phyloP scores from a whole-genome alignment of 148 eudicot genomes.

The Pouteria glomerata region DNA sequence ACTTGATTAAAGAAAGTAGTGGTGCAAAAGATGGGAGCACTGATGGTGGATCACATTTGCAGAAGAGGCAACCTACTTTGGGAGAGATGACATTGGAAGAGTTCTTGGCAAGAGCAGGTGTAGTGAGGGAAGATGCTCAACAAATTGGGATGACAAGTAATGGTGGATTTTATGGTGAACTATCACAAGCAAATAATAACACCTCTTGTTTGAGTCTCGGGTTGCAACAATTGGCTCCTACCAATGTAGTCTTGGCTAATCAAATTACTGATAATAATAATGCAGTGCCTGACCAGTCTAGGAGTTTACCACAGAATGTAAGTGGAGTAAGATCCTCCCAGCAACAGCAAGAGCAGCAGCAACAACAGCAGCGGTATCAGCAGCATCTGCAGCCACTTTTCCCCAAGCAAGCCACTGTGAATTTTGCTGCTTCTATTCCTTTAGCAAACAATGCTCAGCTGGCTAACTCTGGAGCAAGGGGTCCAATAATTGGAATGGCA shows the following conservation, averaged over 20 bases:
- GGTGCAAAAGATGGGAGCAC: constrained; percentile 20
- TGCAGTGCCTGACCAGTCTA: constrained; percentile 5
- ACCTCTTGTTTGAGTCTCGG: constrained; percentile 25
- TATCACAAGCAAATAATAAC: constrained; percentile 12
- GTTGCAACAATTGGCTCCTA: constrained; percentile 31
- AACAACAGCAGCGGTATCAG: no score
- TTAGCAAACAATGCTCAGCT: constrained; percentile 16
- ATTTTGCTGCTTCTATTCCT: constrained; percentile 25
- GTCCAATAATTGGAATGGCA: constrained; percentile 11
- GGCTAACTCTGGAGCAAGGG: constrained; percentile 25
- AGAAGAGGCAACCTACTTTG: constrained; percentile 37
- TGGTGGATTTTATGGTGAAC: constrained; percentile 17
- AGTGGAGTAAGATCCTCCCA: constrained; percentile 18
- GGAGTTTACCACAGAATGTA: constrained; percentile 11
- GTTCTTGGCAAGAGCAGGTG: constrained; percentile 45
- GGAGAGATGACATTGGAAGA: constrained; percentile 53
- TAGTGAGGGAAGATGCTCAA: constrained; percentile 42
- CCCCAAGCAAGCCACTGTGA: constrained; percentile 40
- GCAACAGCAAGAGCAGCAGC: constrained; percentile 16
- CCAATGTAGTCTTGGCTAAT: constrained; percentile 18
- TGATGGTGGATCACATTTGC: constrained; percentile 20
- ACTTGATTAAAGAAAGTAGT: constrained; percentile 26
- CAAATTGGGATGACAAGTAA: constrained; percentile 13
- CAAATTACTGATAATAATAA: constrained; percentile 10
- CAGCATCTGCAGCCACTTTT: constrained; percentile 27